phyloP scores from a whole-genome alignment of 345 rosid genomes.

The Angophora floribunda region DNA sequence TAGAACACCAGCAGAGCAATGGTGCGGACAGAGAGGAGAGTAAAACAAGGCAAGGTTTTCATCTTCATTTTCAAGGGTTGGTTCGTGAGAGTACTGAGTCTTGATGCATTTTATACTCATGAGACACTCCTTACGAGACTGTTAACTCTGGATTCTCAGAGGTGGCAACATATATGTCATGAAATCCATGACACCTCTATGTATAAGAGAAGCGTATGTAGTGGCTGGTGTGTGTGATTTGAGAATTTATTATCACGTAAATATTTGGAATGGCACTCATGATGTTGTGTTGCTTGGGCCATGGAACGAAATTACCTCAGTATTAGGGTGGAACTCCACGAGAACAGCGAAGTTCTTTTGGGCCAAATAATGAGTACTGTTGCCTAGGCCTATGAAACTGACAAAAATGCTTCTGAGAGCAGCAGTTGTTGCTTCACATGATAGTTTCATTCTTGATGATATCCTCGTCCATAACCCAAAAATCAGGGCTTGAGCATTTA shows the following conservation, averaged over 20 bases:
- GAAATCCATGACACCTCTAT: neutral
- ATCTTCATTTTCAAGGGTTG: neutral
- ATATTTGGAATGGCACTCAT: neutral
- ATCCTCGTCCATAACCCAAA: neutral
- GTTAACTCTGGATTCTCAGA: neutral
- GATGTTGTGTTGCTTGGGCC: too few species aligned
- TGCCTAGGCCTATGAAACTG: neutral
- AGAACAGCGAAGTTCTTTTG: neutral
- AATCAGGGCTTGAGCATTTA: neutral
- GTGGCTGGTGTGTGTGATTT: neutral
- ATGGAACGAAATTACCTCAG: too few species aligned
- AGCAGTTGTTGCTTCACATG: neutral
- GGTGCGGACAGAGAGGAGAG: neutral
- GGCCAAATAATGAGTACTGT: neutral
- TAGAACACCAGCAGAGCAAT: neutral
- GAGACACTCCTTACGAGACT: neutral
- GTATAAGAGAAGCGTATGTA: neutral
- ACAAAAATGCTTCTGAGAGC: neutral
- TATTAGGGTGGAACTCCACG: neutral
- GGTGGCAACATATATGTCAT: neutral
- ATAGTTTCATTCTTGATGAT: neutral
- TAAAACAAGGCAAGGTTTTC: neutral
- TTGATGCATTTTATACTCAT: neutral
- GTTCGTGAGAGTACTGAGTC: neutral
- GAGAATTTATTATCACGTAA: neutral